Evolutionary conservation across 2,329 filamentous ascomycete species (phyloP), one percentile per base, ranked within the genome.

Genomic region (Sarocladium oryzae): DNA sequence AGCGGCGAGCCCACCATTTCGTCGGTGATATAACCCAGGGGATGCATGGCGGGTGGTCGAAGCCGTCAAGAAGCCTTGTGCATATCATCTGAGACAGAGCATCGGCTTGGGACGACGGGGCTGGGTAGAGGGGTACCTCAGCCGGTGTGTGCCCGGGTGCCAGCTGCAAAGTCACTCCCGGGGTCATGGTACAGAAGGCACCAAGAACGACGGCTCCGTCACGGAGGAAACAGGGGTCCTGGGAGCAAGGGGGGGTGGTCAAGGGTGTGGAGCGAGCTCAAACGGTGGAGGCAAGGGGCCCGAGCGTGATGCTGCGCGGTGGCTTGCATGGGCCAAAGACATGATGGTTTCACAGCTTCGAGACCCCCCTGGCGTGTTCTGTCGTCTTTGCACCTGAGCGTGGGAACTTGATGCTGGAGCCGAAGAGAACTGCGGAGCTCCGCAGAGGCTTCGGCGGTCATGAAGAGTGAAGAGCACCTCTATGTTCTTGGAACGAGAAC

Each of bases 321-420:
- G 46, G 46, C 46, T 49, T 49, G 46, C 46, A 49, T 49, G 46
- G 46, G 30, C 46, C 18, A 49, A 37, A 49, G 32, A 49, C 32
- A 36, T 24, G 23, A 49, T 36, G 46, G 46, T 49, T 49, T 49
- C 46, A 49, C 13, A 20, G 18, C 30, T 11, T 48, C 26, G n/a
- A 33, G 28, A 20, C 43, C 43, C 6, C 15, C 26, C 26, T 13
- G 16, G 26, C 13, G 13, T 18, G 10, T 21, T 16, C 26, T 8
- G 43, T 48, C 7, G 20, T 7, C 40, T 20, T 21, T 28, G 11
- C 15, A 15, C 20, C 21, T 28, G 4, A 28, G 23, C 4, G 37
- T 15, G 18, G 23, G 20, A n/a, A 21, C 7, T 3, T 28, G 8
- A 15, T 43, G 40, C 40, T 43, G 40, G 7, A 43, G 7, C 20